Evolutionary conservation across 2,329 filamentous ascomycete genomes (phyloP).

Genomic region (Sporothrix schenckii): DNA sequence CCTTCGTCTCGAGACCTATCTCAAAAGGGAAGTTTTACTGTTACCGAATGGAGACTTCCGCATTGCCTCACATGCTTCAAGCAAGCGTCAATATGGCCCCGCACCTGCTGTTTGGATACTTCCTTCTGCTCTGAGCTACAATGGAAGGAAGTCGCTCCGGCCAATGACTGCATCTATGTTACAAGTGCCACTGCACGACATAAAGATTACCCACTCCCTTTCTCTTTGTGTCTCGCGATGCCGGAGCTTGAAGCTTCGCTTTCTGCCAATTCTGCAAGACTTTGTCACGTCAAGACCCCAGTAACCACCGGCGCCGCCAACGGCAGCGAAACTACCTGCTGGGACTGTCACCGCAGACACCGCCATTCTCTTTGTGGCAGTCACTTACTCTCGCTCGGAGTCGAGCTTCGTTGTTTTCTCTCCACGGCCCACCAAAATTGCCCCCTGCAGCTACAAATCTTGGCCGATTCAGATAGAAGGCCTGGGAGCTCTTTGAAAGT

Average conservation of each 20-base stretch:
- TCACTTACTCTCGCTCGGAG: no score
- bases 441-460: constrained; percentile 6
- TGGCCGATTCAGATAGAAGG: neutral
- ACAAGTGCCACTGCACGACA: neutral
- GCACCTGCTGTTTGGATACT: neutral
- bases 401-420: neutral
- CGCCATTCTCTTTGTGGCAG: constrained; percentile 6
- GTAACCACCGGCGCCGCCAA: constrained; percentile 13
- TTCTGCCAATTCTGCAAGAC: neutral
- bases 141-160: neutral
- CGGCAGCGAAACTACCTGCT: neutral
- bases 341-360: neutral
- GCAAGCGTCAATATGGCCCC: neutral
- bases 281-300: no score
- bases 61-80: constrained; percentile 16
- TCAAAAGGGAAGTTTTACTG: constrained; percentile 22
- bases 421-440: neutral
- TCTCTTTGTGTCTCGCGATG: constrained; percentile 10
- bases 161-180: constrained; percentile 6
- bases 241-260: constrained; percentile 19
- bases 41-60: constrained; percentile 19
- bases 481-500: neutral
- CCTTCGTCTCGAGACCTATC: neutral
- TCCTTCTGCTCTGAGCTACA: neutral
- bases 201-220: neutral